Percentiles rank a stretch among this genome's conserved stretches.
Evolutionary conservation across 345 rosid species (phyloP).

Genomic region (Corchorus capsularis): DNA sequence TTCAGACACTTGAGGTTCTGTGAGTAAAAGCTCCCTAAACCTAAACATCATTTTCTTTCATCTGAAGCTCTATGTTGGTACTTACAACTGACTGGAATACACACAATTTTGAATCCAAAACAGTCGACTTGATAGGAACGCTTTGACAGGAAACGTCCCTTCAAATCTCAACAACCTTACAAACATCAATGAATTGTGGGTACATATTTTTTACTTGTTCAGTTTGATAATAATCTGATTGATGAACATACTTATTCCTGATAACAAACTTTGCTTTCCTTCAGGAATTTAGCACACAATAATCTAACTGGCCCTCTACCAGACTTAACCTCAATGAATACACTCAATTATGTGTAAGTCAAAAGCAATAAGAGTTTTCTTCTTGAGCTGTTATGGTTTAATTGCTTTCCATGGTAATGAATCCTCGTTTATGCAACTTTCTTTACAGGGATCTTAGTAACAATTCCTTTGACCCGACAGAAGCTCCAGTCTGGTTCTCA

Average conservation of each 20-base stretch:
- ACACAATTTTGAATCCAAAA: slow-evolving; percentile 26
- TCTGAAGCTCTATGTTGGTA: background rate
- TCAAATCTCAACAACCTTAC: slow-evolving; percentile 74
- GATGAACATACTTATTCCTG: slow-evolving; percentile 1
- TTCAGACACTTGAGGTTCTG: slow-evolving; percentile 95
- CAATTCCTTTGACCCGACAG: slow-evolving; percentile 66
- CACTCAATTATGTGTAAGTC: slow-evolving; percentile 78
- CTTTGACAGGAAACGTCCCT: slow-evolving; percentile 61
- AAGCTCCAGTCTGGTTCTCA: slow-evolving; percentile 84
- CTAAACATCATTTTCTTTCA: background rate
- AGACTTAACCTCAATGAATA: slow-evolving; percentile 63
- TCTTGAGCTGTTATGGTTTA: background rate
- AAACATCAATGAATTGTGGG: slow-evolving; percentile 74
- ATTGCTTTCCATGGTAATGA: background rate
- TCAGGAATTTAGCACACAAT: slow-evolving; percentile 88
- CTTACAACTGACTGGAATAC: background rate
- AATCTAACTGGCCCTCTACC: slow-evolving; percentile 76
- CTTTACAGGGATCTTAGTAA: slow-evolving; percentile 84
- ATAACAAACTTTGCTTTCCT: slow-evolving; percentile 2
- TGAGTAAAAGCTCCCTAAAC: slow-evolving; percentile 50
- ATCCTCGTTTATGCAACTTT: slow-evolving; percentile 10
- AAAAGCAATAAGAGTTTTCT: background rate
- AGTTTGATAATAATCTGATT: slow-evolving; percentile 6
- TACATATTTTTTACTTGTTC: slow-evolving; percentile 21
- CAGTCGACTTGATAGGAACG: slow-evolving; percentile 98